Base-by-base conservation (phyloP, 129 eudicot genomes). In the Logfia minima region DNA sequence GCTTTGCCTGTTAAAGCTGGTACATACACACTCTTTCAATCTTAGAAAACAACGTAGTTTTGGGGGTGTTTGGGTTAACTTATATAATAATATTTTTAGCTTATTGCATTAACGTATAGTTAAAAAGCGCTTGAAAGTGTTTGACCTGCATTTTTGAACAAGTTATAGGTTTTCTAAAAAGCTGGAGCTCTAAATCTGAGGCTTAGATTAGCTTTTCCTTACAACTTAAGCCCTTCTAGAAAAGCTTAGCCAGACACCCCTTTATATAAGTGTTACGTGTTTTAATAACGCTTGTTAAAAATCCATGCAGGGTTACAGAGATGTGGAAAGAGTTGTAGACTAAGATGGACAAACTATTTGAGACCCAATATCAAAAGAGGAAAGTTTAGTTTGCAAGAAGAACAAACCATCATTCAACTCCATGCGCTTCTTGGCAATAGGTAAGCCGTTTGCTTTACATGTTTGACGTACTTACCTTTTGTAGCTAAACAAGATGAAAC, bases 381-480 rank as follows among this genome's bases (percentile, higher is more conserved):
- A 59, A 89, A 87, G 82, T 85, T 89, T 81, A 89, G 83, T 77
- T 58, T 81, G 66, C 89, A 89, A 75, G 95, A 89, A 81, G 95
- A 89, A 77, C 89, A 87, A 71, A 86, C 87, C 77, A 89, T 89
- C 63, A 89, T 89, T 75, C 95, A 87, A 75, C 91, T 89, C 31
- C 95, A 89, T 83, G 95, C 95, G 3, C 95, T 89, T 72, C 84
- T 89, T 75, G 95, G 95, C 80, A 89, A 89, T 74, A 89, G 95
- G 95, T 89, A 74, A 62, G 28, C 19, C 19, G 19, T 61, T 59
- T 62, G 7, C 59, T 55, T 32, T 10, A 10, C 0, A 5, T 68
- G 53, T 34, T 67, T n/a, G n/a, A 22, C 21, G 17, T 52, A 4
- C 39, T 64, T 2, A 17, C 22, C 6, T 11, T 61, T 61, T 61